Evolutionary conservation across 257 asterid genomes (phyloP), one percentile per base, ranked within the genome.

Genomic region (Eustoma russellianum): DNA sequence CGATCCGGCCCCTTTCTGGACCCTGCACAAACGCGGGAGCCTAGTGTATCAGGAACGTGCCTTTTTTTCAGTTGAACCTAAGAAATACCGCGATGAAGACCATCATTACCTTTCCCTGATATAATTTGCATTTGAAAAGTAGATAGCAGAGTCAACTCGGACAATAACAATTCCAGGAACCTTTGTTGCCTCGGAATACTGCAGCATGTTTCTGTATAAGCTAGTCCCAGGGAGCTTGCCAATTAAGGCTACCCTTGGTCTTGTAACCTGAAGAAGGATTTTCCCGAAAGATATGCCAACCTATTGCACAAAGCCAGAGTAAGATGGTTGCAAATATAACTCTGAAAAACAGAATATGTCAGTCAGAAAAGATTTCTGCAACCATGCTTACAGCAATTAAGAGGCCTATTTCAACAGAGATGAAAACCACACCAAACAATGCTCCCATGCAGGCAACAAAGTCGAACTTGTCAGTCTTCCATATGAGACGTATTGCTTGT

Each of bases 401-500:
- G 45, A 85, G 88, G 70, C 95, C 95, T 7, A 82, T 79, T 41
- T 85, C 95, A 11, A 85, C 83, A 12, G 81, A 66, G 12, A 17
- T n/a, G 53, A 82, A 85, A 2, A 85, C 77, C 24, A 85, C 95
- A 2, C 95, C 95, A 12, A 85, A 70, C 74, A 82, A 85, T 48
- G 95, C 92, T 15, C 95, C 95, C 84, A 82, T 79, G 60, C 92
- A 82, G 28, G 92, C 95, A 13, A 77, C 62, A 9, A 85, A 85
- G 63, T 85, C 95, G 14, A 85, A 77, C 62, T 85, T 85, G 41
- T 85, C 95, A 10, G 79, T 77, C 83, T 77, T 85, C 79, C 81
- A 82, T 24, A 85, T 68, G 40, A 77, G 81, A 9, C 64, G 52
- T 79, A 77, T 71, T 7, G 95, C 88, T 5, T 71, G 66, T 6